phyloP scores from a whole-genome alignment of 768 basidiomycete genomes.

The Hericium coralloides region DNA sequence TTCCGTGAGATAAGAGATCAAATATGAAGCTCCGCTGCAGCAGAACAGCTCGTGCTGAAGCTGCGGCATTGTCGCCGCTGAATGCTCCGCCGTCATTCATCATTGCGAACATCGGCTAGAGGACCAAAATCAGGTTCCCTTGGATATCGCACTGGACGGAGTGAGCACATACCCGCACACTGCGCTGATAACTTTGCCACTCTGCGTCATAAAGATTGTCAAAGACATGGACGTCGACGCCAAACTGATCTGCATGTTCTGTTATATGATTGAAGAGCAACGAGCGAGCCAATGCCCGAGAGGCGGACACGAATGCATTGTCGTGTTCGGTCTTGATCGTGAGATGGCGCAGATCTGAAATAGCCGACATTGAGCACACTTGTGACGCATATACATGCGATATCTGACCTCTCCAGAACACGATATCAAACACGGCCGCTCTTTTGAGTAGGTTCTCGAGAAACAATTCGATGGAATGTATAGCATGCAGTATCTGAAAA shows the following conservation, averaged over 20 bases:
- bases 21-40: constrained; percentile 42
- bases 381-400: too few relatives aligned
- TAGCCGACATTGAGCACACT: neutral
- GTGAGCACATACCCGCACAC: constrained; percentile 27
- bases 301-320: constrained; percentile 27
- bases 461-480: constrained; percentile 42
- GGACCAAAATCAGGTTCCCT: neutral
- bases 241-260: constrained; percentile 19
- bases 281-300: constrained; percentile 42
- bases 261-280: constrained; percentile 43
- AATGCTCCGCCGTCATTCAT: constrained; percentile 41
- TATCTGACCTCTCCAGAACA: constrained; percentile 48
- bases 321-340: constrained; percentile 30
- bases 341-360: constrained; percentile 35
- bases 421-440: constrained; percentile 49
- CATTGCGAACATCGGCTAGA: constrained; percentile 61
- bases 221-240: constrained; percentile 39
- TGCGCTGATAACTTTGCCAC: constrained; percentile 39
- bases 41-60: constrained; percentile 26
- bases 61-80: constrained; percentile 7
- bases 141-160: neutral
- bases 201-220: constrained; percentile 31
- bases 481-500: constrained; percentile 59
- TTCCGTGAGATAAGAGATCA: constrained; percentile 36
- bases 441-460: constrained; percentile 41